Base-by-base conservation (phyloP, 2,329 filamentous ascomycete genomes). In the Scleromitrula shiraiana region DNA sequence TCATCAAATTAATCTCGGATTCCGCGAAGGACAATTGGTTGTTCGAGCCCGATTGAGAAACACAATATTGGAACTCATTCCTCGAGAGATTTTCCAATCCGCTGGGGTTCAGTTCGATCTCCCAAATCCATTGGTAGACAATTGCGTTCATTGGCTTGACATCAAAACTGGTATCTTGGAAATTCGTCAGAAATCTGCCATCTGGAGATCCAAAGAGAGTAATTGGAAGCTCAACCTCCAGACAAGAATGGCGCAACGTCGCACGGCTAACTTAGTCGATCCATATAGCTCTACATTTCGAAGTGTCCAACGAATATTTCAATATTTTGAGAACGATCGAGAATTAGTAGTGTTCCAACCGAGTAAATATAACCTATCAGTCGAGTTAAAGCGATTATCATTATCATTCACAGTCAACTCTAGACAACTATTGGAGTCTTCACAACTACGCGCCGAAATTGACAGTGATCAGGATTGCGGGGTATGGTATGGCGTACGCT, bases 71-170 rank as follows among this genome's bases (percentile, higher is more conserved):
- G 64, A 71, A 40, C 57, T 66, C 5, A 55, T 73, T 3, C 67
- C 67, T 0, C 52, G 59, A 1, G 20, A 57, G 0, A 19, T 62
- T 0, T 70, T 73, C 24, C 52, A 38, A 1, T 49, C 53, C 0
- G 6, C 17, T 0, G 36, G 20, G 17, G 14, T 39, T 1, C 51
- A 17, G 2, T 70, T 64, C 29, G 78, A 81, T 52, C 61, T 83
- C 0, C 82, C 81, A 0, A 54, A 53, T 0, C 58, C 67, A 0
- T 64, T 85, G 0, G 52, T 80, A 0, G 60, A 74, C 0, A 63
- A 70, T 6, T 82, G 75, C 41, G 66, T 75, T 3, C 58, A 85
- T 52, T 85, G 80, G 78, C 64, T 83, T 4, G 66, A 83, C 35
- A 10, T 80, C 0, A 40, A 50, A 2, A 64, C 63, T 1, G 65